These are phyloP conservation scores for Hippophae rhamnoides DNA, from an alignment of 306 rosid species.

Conservation along the genomic window DNA sequence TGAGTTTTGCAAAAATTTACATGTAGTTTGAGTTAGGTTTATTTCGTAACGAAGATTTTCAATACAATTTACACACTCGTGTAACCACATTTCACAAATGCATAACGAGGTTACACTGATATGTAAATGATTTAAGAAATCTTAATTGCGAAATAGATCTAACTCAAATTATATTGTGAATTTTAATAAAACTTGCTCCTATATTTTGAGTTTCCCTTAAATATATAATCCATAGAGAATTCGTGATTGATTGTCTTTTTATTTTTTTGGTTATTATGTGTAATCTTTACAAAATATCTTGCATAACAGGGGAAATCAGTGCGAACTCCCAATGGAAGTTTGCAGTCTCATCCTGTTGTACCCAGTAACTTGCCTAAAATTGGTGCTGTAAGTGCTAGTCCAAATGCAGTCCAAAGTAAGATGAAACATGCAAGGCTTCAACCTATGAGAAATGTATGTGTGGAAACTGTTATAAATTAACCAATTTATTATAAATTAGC, in stretches of 20 bases:
- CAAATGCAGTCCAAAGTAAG: constrained; percentile 40
- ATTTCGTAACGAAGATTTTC: no score
- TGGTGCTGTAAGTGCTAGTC: constrained; percentile 28
- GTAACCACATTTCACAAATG: no score
- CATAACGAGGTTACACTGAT: no score
- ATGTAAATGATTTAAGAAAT: no score
- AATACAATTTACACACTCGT: no score
- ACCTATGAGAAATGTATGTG: constrained; percentile 25
- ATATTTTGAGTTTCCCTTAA: no score
- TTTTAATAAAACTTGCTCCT: no score
- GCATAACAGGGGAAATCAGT: constrained; percentile 49
- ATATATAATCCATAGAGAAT: no score
- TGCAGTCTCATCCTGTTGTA: constrained; percentile 33
- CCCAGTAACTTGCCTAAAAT: constrained; percentile 45
- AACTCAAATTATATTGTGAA: no score
- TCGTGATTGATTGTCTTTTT: neutral
- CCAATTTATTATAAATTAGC: no score
- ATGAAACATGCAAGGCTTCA: constrained; percentile 43
- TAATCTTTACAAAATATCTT: constrained; percentile 5
- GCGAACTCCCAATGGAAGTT: constrained; percentile 51
- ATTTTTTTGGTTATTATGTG: neutral
- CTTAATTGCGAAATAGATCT: no score
- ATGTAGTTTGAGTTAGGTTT: no score
- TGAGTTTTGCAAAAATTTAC: neutral
- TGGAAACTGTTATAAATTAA: neutral